Percentiles rank a stretch among this genome's conserved stretches.
These are phyloP conservation scores for Backusella tuberculispora DNA, from an alignment of 192 early-diverging fungal genomes.

Conservation along the genomic window DNA sequence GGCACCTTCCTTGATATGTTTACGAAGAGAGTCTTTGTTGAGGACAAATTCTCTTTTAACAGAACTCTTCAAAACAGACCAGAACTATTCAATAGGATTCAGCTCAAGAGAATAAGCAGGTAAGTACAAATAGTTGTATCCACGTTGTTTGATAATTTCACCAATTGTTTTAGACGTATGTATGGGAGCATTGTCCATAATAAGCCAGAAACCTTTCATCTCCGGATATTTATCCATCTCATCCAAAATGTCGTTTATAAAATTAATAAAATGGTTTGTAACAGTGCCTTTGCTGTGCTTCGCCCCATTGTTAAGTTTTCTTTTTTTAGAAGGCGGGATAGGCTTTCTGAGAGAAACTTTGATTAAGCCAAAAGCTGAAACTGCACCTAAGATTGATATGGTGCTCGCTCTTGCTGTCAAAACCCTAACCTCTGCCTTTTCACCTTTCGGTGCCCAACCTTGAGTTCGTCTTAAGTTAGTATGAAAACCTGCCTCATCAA, in stretches of 20 bases:
- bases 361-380: neutral
- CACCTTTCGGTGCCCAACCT: neutral
- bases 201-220: constrained; percentile 24
- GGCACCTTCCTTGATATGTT: no score
- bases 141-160: no score
- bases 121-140: no score
- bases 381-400: constrained; percentile 1
- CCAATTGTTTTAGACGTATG: constrained; percentile 1
- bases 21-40: no score
- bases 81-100: no score
- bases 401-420: neutral
- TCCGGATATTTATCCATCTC: constrained; percentile 16
- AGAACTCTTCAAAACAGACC: no score
- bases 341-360: constrained; percentile 8
- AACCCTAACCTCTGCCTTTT: neutral
- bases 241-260: constrained; percentile 4
- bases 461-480: neutral
- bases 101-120: no score
- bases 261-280: neutral
- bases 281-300: neutral
- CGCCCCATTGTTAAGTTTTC: neutral
- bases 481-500: neutral
- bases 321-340: neutral
- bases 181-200: constrained; percentile 32
- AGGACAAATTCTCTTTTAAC: no score